phyloP scores from a whole-genome alignment of 1,284 basidiomycete genomes.

The Volvariella surrecta region DNA sequence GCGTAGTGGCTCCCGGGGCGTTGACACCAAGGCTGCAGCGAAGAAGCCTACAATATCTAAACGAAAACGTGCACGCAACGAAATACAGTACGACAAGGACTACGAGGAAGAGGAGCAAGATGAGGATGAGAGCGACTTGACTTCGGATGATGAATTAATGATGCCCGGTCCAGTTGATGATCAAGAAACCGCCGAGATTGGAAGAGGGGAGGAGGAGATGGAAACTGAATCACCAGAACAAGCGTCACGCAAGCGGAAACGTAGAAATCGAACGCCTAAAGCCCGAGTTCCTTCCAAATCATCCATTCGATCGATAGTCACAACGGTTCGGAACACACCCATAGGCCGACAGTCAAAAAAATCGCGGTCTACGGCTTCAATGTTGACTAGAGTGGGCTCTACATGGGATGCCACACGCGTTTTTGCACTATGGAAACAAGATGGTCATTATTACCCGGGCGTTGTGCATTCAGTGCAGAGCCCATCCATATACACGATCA shows the following conservation, averaged over 20 bases:
- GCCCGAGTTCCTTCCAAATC: slow-evolving; percentile 9
- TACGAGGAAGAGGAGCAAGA: not conserved
- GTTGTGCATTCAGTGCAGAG: slow-evolving; percentile 30
- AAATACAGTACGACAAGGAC: too few relatives aligned
- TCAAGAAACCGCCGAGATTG: slow-evolving; percentile 3
- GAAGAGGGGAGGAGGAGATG: slow-evolving; percentile 11
- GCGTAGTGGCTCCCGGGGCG: not conserved
- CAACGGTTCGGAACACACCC: slow-evolving; percentile 9
- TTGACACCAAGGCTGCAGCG: not conserved
- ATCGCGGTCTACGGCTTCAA: slow-evolving; percentile 22
- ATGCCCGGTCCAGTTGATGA: slow-evolving; percentile 1
- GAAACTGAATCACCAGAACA: slow-evolving; percentile 15
- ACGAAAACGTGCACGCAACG: too few relatives aligned
- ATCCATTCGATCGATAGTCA: not conserved
- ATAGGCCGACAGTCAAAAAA: slow-evolving; percentile 18
- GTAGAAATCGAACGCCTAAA: slow-evolving; percentile 16
- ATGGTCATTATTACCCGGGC: slow-evolving; percentile 56
- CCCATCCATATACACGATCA: slow-evolving; percentile 31
- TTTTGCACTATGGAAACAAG: slow-evolving; percentile 56
- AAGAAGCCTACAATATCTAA: slow-evolving; percentile 6
- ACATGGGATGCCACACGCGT: slow-evolving; percentile 36
- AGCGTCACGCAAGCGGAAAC: slow-evolving; percentile 42
- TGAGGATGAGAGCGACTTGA: slow-evolving; percentile 1
- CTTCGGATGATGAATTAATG: slow-evolving; percentile 7
- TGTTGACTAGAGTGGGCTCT: slow-evolving; percentile 13